Evolutionary conservation across 345 rosid species (phyloP).

Genomic region (Streptanthus diversifolius): DNA sequence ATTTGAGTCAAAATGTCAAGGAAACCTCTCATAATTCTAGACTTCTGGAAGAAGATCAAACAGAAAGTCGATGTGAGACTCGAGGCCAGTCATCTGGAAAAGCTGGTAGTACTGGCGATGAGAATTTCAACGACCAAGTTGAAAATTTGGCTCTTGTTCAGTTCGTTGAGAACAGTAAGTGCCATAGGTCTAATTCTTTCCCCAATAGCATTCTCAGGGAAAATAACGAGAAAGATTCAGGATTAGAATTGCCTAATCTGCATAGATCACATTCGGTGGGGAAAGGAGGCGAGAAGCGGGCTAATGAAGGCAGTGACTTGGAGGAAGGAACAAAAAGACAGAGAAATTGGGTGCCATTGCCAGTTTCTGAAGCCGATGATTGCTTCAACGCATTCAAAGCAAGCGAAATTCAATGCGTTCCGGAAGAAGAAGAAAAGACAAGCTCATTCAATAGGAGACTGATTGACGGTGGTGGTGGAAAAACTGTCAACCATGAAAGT

Average conservation of each 20-base stretch:
- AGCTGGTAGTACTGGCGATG: conserved; percentile 38
- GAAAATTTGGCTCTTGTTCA: conserved; percentile 37
- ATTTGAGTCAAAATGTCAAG: conserved; percentile 37
- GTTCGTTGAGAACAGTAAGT: conserved; percentile 43
- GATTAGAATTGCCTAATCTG: conserved; percentile 38
- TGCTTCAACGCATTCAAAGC: conserved; percentile 33
- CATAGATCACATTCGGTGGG: conserved; percentile 51
- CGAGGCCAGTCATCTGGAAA: conserved; percentile 37
- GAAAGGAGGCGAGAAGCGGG: conserved; percentile 68
- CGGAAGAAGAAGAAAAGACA: conserved; percentile 33
- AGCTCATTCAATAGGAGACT: conserved; percentile 33
- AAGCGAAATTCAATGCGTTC: conserved; percentile 27
- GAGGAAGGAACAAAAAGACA: conserved; percentile 54
- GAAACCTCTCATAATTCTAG: conserved; percentile 40
- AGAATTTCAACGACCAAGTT: conserved; percentile 36
- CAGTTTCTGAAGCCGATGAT: conserved; percentile 36
- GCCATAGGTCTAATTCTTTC: conserved; percentile 61
- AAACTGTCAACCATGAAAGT: conserved; percentile 30
- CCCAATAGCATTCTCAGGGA: conserved; percentile 43
- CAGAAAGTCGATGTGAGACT: conserved; percentile 30
- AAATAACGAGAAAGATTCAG: conserved; percentile 42
- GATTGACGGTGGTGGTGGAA: conserved; percentile 13
- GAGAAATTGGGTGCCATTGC: conserved; percentile 62
- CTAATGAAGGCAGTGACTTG: conserved; percentile 46
- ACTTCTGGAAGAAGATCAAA: conserved; percentile 36